Evolutionary conservation across 2,329 filamentous ascomycete genomes (phyloP).

Genomic region (Nigrospora oryzae): DNA sequence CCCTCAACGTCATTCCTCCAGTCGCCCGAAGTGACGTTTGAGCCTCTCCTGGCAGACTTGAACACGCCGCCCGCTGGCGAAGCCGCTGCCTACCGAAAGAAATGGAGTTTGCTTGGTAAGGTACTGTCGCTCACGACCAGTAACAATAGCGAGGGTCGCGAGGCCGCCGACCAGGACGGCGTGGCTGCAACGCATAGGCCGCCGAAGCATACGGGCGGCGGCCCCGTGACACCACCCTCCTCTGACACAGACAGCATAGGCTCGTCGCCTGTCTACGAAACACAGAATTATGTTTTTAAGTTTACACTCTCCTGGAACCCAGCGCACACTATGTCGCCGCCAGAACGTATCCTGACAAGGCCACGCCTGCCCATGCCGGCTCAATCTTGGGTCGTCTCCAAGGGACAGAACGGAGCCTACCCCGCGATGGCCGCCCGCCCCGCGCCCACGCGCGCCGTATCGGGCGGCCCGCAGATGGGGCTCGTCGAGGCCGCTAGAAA

Average conservation of each 20-base stretch:
- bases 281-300: conserved; percentile 59
- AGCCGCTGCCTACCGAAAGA: conserved; percentile 38
- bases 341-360: conserved; percentile 55
- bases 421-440: conserved; percentile 29
- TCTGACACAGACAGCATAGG: conserved; percentile 46
- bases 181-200: conserved; percentile 32
- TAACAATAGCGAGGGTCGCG: conserved; percentile 36
- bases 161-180: conserved; percentile 41
- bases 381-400: conserved; percentile 49
- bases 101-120: conserved; percentile 57
- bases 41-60: conserved; percentile 15
- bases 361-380: conserved; percentile 65
- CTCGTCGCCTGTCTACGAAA: conserved; percentile 45
- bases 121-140: conserved; percentile 41
- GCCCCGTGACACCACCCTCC: conserved; percentile 22
- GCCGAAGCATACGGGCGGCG: conserved; percentile 23
- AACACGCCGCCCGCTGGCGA: background rate
- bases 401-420: conserved; percentile 28
- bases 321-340: conserved; percentile 40
- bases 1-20: conserved; percentile 20
- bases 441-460: conserved; percentile 36
- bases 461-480: conserved; percentile 35
- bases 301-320: conserved; percentile 63
- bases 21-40: conserved; percentile 9
- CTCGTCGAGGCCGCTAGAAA: conserved; percentile 43